A percentile compares a stretch with the other conserved stretches of the same genome.
Evolutionary conservation across 768 basidiomycete genomes (phyloP).

Genomic region (Neoboletus magnificus): DNA sequence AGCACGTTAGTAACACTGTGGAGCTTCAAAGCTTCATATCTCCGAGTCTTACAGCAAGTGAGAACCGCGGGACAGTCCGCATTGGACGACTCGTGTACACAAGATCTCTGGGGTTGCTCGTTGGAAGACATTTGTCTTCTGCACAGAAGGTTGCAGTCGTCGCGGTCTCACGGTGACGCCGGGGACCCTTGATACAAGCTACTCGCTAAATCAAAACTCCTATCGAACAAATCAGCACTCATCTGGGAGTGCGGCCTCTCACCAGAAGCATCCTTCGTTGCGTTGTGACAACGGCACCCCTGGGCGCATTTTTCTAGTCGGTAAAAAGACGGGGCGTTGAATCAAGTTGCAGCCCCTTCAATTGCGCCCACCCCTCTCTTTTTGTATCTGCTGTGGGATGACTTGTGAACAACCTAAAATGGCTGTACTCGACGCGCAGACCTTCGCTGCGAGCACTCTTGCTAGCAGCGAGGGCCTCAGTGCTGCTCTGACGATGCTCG

Average conservation of each 20-base stretch:
- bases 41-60: no score
- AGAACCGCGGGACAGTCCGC: no score
- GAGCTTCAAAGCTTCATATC: no score
- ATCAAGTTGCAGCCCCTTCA: no score
- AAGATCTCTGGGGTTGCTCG: no score
- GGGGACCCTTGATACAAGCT: not conserved
- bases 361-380: not conserved
- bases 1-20: no score
- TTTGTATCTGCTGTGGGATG: not conserved
- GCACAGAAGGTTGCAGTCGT: constrained; percentile 1
- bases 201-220: not conserved
- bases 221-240: not conserved
- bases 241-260: not conserved
- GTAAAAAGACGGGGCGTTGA: not conserved
- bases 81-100: no score
- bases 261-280: constrained; percentile 7
- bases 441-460: constrained; percentile 18
- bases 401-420: constrained; percentile 2
- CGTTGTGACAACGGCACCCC: no score
- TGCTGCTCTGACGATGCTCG: constrained; percentile 13
- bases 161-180: no score
- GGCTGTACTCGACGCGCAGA: constrained; percentile 12
- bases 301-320: not conserved
- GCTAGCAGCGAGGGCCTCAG: constrained; percentile 17
- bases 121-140: not conserved